These are phyloP conservation scores for Periconia digitata DNA, from an alignment of 2,329 filamentous ascomycete genomes.

Conservation along the genomic window DNA sequence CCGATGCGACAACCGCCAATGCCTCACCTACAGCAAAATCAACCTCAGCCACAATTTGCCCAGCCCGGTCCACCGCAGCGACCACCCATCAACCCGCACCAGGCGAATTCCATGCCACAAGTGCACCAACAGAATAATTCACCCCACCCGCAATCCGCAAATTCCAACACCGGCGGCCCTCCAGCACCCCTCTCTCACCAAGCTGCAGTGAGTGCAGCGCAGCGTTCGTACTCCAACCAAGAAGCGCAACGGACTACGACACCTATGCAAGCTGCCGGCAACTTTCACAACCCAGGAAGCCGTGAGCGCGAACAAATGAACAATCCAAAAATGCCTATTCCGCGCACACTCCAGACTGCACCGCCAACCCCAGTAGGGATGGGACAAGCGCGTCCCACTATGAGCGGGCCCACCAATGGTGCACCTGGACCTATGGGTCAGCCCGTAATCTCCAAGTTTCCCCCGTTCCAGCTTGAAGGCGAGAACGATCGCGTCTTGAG, in stretches of 20 bases:
- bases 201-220: slow-evolving; percentile 47
- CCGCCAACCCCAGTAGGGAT: slow-evolving; percentile 74
- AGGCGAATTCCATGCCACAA: slow-evolving; percentile 34
- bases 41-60: slow-evolving; percentile 30
- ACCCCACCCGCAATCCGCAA: slow-evolving; percentile 41
- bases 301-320: slow-evolving; percentile 43
- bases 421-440: slow-evolving; percentile 83
- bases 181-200: slow-evolving; percentile 47
- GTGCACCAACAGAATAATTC: slow-evolving; percentile 39
- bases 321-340: slow-evolving; percentile 75
- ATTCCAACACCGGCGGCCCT: slow-evolving; percentile 29
- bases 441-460: slow-evolving; percentile 78
- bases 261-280: slow-evolving; percentile 35
- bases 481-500: slow-evolving; percentile 92
- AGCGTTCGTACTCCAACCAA: slow-evolving; percentile 40
- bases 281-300: slow-evolving; percentile 35
- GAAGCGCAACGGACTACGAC: slow-evolving; percentile 38
- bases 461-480: slow-evolving; percentile 83
- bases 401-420: slow-evolving; percentile 74
- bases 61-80: slow-evolving; percentile 35
- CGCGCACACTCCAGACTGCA: slow-evolving; percentile 74
- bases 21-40: slow-evolving; percentile 27
- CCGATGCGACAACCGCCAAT: slow-evolving; percentile 28
- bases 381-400: slow-evolving; percentile 75
- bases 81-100: slow-evolving; percentile 41